phyloP scores from a whole-genome alignment of 1,139 yeast genomes.

The Scheffersomyces cryptocercus region DNA sequence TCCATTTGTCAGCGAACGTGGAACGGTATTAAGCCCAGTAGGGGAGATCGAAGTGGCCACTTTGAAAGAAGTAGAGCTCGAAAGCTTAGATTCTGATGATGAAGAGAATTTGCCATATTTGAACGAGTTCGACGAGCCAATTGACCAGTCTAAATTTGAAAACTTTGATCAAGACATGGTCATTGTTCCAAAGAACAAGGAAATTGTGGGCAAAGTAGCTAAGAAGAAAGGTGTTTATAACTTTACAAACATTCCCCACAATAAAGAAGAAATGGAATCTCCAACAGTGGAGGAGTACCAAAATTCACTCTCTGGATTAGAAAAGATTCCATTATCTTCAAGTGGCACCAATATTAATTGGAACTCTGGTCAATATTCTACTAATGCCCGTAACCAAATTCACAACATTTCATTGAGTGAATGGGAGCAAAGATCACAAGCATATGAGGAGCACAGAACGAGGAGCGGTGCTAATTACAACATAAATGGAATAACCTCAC shows the following conservation, averaged over 20 bases:
- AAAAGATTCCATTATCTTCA: constrained; percentile 29
- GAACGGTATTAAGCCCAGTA: constrained; percentile 11
- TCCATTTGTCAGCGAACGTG: neutral
- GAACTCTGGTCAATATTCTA: constrained; percentile 4
- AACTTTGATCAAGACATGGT: constrained; percentile 27
- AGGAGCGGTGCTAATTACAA: constrained; percentile 23
- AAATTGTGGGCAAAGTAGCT: neutral
- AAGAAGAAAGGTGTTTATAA: constrained; percentile 4
- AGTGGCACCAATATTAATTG: constrained; percentile 11
- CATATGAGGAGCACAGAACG: constrained; percentile 24
- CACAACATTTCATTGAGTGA: constrained; percentile 30
- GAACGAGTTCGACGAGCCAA: constrained; percentile 27
- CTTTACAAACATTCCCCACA: neutral
- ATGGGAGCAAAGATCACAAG: constrained; percentile 30
- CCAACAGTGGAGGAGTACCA: constrained; percentile 9
- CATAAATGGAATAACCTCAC: constrained; percentile 14
- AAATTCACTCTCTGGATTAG: constrained; percentile 29
- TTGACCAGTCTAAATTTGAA: constrained; percentile 20
- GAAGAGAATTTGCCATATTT: constrained; percentile 21
- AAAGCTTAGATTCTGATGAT: constrained; percentile 7
- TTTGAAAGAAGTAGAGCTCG: neutral
- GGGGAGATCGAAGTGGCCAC: constrained; percentile 10
- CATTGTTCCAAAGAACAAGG: neutral
- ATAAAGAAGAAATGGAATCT: neutral
- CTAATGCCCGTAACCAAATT: constrained; percentile 3